A percentile compares a stretch with the other conserved stretches of the same genome.
phyloP scores from a whole-genome alignment of 2,329 filamentous ascomycete species.

The Plectosphaerella plurivora region DNA sequence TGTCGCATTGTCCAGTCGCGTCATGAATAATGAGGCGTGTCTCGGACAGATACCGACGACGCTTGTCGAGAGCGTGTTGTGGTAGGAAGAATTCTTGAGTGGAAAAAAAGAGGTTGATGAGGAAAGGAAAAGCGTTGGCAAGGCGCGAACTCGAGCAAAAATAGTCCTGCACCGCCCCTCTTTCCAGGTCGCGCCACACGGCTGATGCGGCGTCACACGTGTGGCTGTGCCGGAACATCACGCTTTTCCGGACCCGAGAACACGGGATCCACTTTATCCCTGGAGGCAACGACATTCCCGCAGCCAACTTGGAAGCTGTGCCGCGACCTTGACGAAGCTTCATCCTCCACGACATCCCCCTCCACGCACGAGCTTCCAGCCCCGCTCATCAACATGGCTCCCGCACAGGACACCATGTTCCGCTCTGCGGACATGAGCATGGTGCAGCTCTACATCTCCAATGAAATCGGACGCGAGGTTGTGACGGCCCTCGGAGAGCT shows the following conservation, averaged over 20 bases:
- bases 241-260: neutral
- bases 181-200: slow-evolving; percentile 3
- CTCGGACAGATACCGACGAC: too few relatives aligned
- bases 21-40: too few relatives aligned
- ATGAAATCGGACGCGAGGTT: slow-evolving; percentile 97
- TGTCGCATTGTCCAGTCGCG: too few relatives aligned
- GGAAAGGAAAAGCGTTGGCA: neutral
- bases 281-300: slow-evolving; percentile 13
- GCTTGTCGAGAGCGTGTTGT: too few relatives aligned
- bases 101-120: slow-evolving; percentile 1
- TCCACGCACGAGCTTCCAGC: slow-evolving; percentile 8
- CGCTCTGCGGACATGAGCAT: slow-evolving; percentile 99
- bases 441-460: slow-evolving; percentile 98
- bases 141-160: slow-evolving; percentile 5
- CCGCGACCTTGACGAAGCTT: slow-evolving; percentile 10
- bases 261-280: slow-evolving; percentile 1
- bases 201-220: neutral
- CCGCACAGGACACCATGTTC: slow-evolving; percentile 87
- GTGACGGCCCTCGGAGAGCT: slow-evolving; percentile 95
- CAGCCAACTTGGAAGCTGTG: slow-evolving; percentile 12
- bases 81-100: neutral
- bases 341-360: slow-evolving; percentile 5
- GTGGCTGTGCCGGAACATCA: slow-evolving; percentile 1
- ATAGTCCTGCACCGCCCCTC: slow-evolving; percentile 9
- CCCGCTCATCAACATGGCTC: slow-evolving; percentile 48